Percentiles rank a stretch among this genome's conserved stretches.
Evolutionary conservation across 306 rosid species (phyloP).

Genomic region (Pachyrhizus erosus): DNA sequence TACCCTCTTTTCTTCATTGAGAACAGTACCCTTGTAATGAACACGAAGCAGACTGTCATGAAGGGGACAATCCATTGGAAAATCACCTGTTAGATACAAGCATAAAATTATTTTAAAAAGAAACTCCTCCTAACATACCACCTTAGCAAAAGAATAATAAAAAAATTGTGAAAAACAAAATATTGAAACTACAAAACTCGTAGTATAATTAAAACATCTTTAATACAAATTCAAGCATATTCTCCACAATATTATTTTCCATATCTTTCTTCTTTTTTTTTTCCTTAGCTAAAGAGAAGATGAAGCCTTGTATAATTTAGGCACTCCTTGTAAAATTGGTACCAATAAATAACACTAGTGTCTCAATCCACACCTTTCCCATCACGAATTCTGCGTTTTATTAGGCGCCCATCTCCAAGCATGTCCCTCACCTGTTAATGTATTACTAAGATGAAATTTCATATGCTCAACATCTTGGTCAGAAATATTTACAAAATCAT

Average conservation of each 20-base stretch:
- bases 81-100: slow-evolving; percentile 71
- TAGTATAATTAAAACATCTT: slow-evolving; percentile 10
- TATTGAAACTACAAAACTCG: slow-evolving; percentile 1
- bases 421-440: slow-evolving; percentile 85
- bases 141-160: slow-evolving; percentile 3
- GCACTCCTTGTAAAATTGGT: slow-evolving; percentile 31
- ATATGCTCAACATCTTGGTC: slow-evolving; percentile 8
- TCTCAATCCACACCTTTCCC: slow-evolving; percentile 75
- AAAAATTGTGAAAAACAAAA: background rate
- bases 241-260: slow-evolving; percentile 25
- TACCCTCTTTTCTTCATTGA: slow-evolving; percentile 65
- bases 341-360: slow-evolving; percentile 14
- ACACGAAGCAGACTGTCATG: slow-evolving; percentile 90
- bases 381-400: slow-evolving; percentile 87
- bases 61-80: slow-evolving; percentile 99
- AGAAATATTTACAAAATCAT: slow-evolving; percentile 15
- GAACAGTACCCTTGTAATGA: slow-evolving; percentile 92
- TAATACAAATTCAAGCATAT: slow-evolving; percentile 13
- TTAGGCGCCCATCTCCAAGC: slow-evolving; percentile 97
- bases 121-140: slow-evolving; percentile 7
- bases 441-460: slow-evolving; percentile 42
- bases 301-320: slow-evolving; percentile 10
- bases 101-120: background rate
- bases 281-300: slow-evolving; percentile 12
- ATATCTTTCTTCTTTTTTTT: slow-evolving; percentile 25